These are phyloP conservation scores for Massarina eburnea DNA, from an alignment of 2,329 filamentous ascomycete species.

Conservation along the genomic window DNA sequence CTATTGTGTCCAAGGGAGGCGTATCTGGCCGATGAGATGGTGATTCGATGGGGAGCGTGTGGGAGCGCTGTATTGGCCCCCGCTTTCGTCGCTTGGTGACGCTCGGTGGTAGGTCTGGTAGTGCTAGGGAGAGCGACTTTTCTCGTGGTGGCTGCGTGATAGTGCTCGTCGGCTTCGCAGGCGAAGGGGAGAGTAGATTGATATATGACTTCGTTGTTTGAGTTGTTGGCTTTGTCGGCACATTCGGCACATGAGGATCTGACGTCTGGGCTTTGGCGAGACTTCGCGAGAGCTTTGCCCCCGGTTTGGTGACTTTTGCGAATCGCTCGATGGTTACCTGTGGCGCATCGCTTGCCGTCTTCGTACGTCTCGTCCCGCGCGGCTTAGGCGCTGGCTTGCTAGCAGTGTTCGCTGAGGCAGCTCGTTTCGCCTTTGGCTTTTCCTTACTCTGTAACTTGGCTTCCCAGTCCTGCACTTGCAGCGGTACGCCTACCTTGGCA, in stretches of 20 bases:
- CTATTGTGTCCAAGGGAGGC: conserved; percentile 23
- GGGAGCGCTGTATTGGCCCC: conserved; percentile 37
- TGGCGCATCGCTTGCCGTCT: conserved; percentile 16
- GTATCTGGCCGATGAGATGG: conserved; percentile 17
- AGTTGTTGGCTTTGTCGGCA: conserved; percentile 3
- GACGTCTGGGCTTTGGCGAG: conserved; percentile 15
- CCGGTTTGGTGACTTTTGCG: conserved; percentile 41
- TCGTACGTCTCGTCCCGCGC: conserved; percentile 25
- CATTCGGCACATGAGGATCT: conserved; percentile 8
- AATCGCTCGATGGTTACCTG: conserved; percentile 32
- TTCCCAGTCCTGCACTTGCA: conserved; percentile 68
- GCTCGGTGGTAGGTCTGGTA: conserved; percentile 28
- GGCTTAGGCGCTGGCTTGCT: conserved; percentile 20
- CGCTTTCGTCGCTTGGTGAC: conserved; percentile 33
- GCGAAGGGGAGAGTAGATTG: conserved; percentile 35
- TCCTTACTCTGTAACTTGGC: conserved; percentile 29
- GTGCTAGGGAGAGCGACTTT: conserved; percentile 20
- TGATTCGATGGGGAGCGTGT: conserved; percentile 29
- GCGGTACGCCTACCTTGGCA: conserved; percentile 64
- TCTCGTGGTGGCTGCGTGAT: conserved; percentile 8
- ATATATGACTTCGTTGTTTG: conserved; percentile 15
- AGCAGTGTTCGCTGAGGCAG: conserved; percentile 22
- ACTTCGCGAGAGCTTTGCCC: conserved; percentile 19
- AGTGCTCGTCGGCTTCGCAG: conserved; percentile 10
- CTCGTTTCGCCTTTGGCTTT: conserved; percentile 27